phyloP scores from a whole-genome alignment of 306 rosid genomes.

The Benincasa hispida region DNA sequence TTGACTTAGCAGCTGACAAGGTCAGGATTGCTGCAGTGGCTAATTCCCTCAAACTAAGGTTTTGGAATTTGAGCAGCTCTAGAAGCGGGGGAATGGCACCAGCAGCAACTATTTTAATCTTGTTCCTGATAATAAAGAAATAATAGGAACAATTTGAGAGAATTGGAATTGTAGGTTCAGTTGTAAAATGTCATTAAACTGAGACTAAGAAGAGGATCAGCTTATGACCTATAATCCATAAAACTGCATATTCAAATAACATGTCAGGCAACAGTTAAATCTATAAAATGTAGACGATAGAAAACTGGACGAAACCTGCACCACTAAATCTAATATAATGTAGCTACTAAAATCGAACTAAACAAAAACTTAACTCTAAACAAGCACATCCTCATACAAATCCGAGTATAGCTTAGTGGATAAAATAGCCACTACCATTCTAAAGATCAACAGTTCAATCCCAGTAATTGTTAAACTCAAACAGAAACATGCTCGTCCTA shows the following conservation, averaged over 20 bases:
- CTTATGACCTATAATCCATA: not conserved
- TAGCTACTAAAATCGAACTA: not conserved
- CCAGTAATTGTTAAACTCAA: not conserved
- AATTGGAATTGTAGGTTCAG: not conserved
- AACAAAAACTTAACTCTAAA: not conserved
- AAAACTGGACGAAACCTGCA: not conserved
- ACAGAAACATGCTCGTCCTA: not conserved
- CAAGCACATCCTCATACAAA: not conserved
- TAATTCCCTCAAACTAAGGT: constrained; percentile 44
- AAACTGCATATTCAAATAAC: not conserved
- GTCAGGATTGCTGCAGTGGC: constrained; percentile 84
- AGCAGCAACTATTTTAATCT: constrained; percentile 63
- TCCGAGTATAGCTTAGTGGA: not conserved
- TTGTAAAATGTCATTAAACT: not conserved
- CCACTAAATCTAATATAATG: not conserved
- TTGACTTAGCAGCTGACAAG: constrained; percentile 64
- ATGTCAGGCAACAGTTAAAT: not conserved
- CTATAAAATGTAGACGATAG: too few relatives aligned
- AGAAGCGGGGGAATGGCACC: constrained; percentile 76
- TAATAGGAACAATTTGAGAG: constrained; percentile 1
- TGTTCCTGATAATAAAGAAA: constrained; percentile 47
- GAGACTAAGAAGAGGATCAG: not conserved
- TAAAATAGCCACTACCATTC: not conserved
- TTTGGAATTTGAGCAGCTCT: constrained; percentile 62
- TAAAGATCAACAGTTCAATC: not conserved